Evolutionary conservation across 768 basidiomycete genomes (phyloP).

Genomic region (Rhodotorula taiwanensis): DNA sequence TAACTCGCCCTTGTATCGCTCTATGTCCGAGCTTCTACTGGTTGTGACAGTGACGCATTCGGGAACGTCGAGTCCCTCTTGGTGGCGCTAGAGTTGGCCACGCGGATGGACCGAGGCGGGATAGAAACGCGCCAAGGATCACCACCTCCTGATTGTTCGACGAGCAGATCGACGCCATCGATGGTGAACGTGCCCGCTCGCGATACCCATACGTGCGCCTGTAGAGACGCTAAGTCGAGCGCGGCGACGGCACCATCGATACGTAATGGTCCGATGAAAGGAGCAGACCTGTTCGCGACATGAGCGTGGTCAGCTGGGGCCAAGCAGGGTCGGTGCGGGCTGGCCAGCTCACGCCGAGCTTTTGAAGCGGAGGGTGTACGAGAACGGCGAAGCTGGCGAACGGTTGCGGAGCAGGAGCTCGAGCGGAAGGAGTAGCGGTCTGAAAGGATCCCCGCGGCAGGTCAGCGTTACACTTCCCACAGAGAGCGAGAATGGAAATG

Average conservation of each 20-base stretch:
- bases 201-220: slow-evolving; percentile 54
- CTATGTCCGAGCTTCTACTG: neutral
- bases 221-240: slow-evolving; percentile 48
- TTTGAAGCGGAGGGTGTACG: slow-evolving; percentile 11
- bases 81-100: too few relatives aligned
- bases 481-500: neutral
- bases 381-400: slow-evolving; percentile 55
- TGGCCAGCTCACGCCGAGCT: too few relatives aligned
- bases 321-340: too few relatives aligned
- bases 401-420: slow-evolving; percentile 62
- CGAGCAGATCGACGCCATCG: slow-evolving; percentile 38
- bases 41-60: too few relatives aligned
- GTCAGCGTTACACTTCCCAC: neutral
- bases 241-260: slow-evolving; percentile 59
- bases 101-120: too few relatives aligned
- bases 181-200: slow-evolving; percentile 62
- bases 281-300: neutral
- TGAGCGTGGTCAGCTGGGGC: neutral
- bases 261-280: slow-evolving; percentile 62
- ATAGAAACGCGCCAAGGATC: too few relatives aligned
- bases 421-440: slow-evolving; percentile 55
- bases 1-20: neutral
- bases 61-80: too few relatives aligned
- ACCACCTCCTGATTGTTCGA: too few relatives aligned
- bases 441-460: slow-evolving; percentile 42